Conservation (phyloP, 306 rosid species). For the Quercus bicolor region DNA sequence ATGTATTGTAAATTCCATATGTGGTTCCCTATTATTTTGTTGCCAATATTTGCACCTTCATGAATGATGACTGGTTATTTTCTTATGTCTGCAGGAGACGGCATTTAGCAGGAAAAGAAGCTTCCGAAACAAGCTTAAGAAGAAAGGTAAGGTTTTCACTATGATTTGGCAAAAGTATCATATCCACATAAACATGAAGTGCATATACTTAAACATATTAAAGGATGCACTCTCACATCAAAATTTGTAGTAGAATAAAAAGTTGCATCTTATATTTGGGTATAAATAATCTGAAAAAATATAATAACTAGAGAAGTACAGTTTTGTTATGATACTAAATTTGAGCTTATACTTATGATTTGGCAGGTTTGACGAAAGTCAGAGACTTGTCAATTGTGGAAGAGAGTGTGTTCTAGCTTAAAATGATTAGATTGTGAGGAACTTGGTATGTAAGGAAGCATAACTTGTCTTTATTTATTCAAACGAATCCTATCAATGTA, state of each 20-base stretch:
- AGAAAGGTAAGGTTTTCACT: constrained; percentile 45
- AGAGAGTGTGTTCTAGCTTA: constrained; percentile 34
- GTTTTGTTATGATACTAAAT: constrained; percentile 7
- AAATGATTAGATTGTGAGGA: constrained; percentile 12
- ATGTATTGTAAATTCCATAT: not conserved
- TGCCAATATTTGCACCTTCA: constrained; percentile 2
- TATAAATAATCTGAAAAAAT: constrained; percentile 14
- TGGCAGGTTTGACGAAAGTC: constrained; percentile 25
- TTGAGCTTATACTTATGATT: constrained; percentile 9
- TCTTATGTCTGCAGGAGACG: constrained; percentile 57
- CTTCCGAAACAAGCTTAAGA: constrained; percentile 88
- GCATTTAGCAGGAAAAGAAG: constrained; percentile 98
- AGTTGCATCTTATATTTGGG: not conserved
- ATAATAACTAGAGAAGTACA: constrained; percentile 1
- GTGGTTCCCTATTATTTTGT: not conserved
- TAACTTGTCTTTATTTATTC: not conserved
- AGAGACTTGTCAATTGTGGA: constrained; percentile 32
- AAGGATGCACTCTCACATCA: not conserved
- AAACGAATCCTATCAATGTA: not conserved
- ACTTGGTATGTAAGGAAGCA: constrained; percentile 7
- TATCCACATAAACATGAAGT: not conserved
- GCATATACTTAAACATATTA: not conserved
- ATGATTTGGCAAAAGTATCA: not conserved
- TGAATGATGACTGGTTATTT: constrained; percentile 10
- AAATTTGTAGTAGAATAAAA: not conserved